Percentiles rank a stretch among this genome's conserved stretches.
phyloP scores from a whole-genome alignment of 768 basidiomycete genomes.

The Boletus subparvulus region DNA sequence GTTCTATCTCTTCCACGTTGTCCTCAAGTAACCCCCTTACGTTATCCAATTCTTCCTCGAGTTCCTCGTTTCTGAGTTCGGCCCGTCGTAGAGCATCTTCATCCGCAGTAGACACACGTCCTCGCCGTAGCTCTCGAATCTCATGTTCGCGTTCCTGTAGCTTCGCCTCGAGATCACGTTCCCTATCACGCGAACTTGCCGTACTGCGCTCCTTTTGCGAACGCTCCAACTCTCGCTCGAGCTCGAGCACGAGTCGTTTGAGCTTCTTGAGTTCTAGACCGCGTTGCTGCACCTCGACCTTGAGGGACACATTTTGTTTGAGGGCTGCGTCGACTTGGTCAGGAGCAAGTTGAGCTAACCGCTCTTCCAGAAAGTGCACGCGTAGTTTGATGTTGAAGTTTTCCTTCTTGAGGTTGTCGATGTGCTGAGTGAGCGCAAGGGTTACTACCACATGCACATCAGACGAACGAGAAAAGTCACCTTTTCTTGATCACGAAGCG shows the following conservation, averaged over 20 bases:
- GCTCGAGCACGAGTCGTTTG: constrained; percentile 83
- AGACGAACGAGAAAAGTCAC: constrained; percentile 38
- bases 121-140: constrained; percentile 60
- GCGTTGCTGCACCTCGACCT: constrained; percentile 87
- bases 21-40: constrained; percentile 71
- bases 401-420: constrained; percentile 94
- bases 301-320: constrained; percentile 91
- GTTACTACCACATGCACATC: neutral
- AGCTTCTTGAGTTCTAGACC: constrained; percentile 90
- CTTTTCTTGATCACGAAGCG: constrained; percentile 95
- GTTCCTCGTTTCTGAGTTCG: constrained; percentile 61
- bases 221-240: constrained; percentile 76
- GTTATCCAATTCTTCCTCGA: constrained; percentile 73
- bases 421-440: constrained; percentile 57
- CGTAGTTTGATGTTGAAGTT: constrained; percentile 96
- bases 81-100: constrained; percentile 54
- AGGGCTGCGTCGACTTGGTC: constrained; percentile 91
- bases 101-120: constrained; percentile 41
- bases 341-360: constrained; percentile 83
- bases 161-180: constrained; percentile 75
- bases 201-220: constrained; percentile 53
- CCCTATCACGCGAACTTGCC: constrained; percentile 45
- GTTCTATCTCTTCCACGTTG: constrained; percentile 80
- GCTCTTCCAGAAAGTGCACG: constrained; percentile 93
- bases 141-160: constrained; percentile 74